Evolutionary conservation across 352 stramenopile genomes (phyloP).

Genomic region (Phytophthora syringae): DNA sequence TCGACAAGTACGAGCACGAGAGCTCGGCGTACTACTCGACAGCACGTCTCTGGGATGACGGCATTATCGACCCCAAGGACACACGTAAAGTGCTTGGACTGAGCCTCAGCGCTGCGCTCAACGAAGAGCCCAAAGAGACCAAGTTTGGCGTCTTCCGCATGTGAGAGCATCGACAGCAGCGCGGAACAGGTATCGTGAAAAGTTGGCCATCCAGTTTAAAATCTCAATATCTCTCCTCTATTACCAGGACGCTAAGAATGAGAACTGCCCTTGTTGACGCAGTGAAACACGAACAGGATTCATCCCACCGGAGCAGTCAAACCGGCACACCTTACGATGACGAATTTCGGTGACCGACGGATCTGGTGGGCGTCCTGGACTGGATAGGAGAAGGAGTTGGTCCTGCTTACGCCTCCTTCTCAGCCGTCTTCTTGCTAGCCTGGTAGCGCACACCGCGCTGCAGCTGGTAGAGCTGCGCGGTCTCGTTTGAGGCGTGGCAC

Average conservation of each 20-base stretch:
- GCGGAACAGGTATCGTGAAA: neutral
- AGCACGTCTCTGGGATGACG: constrained; percentile 98
- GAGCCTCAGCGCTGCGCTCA: constrained; percentile 76
- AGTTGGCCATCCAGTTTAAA: constrained; percentile 21
- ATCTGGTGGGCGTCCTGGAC: constrained; percentile 10
- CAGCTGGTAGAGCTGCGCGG: constrained; percentile 84
- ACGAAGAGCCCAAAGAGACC: constrained; percentile 79
- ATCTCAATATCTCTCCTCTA: constrained; percentile 32
- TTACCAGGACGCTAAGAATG: constrained; percentile 21
- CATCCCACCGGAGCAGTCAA: constrained; percentile 19
- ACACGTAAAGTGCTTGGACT: constrained; percentile 89
- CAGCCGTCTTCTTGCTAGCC: constrained; percentile 40
- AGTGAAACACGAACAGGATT: too few species aligned
- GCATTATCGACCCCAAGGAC: constrained; percentile 97
- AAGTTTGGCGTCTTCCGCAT: constrained; percentile 98
- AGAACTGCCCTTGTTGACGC: too few species aligned
- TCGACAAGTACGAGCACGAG: constrained; percentile 97
- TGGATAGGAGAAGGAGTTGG: constrained; percentile 15
- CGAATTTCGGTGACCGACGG: constrained; percentile 19
- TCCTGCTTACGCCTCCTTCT: constrained; percentile 32
- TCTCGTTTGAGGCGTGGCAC: constrained; percentile 87
- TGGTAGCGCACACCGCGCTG: constrained; percentile 60
- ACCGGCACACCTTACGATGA: constrained; percentile 9
- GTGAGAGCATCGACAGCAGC: constrained; percentile 46
- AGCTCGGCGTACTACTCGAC: constrained; percentile 96